These are phyloP conservation scores for Gnaphalium uliginosum DNA, from an alignment of 129 eudicot species.

Conservation along the genomic window DNA sequence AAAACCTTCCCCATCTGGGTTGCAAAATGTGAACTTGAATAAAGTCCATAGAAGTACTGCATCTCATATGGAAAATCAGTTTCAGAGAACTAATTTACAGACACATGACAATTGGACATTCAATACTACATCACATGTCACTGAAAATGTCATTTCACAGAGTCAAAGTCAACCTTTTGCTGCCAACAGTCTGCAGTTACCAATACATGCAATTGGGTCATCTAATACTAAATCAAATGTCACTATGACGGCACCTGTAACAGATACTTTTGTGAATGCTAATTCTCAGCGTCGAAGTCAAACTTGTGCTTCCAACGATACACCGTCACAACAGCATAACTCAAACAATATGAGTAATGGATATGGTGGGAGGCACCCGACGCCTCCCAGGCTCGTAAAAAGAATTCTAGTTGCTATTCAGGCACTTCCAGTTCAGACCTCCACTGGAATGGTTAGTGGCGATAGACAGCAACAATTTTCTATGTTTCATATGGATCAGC, in stretches of 20 bases:
- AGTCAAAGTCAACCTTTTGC: neutral
- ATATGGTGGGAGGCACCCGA: slow-evolving; percentile 47
- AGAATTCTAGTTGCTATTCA: slow-evolving; percentile 38
- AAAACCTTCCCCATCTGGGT: slow-evolving; percentile 43
- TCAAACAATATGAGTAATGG: slow-evolving; percentile 33
- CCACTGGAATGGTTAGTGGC: slow-evolving; percentile 29
- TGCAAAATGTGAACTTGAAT: slow-evolving; percentile 19
- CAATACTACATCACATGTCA: neutral
- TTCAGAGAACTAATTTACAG: neutral
- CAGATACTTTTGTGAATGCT: slow-evolving; percentile 17
- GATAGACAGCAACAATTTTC: slow-evolving; percentile 42
- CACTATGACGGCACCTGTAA: neutral
- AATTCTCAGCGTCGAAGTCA: slow-evolving; percentile 35
- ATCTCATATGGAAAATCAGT: slow-evolving; percentile 20
- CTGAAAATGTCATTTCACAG: neutral
- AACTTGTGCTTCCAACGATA: slow-evolving; percentile 37
- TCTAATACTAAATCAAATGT: neutral
- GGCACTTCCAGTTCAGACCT: neutral
- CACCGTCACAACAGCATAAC: slow-evolving; percentile 34
- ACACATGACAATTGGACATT: neutral
- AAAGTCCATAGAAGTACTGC: slow-evolving; percentile 1
- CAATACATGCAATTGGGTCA: neutral
- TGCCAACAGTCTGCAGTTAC: neutral
- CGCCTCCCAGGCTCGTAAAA: slow-evolving; percentile 24
- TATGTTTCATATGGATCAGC: slow-evolving; percentile 26